phyloP scores from a whole-genome alignment of 2,329 filamentous ascomycete genomes.

The Colletotrichum sp. region DNA sequence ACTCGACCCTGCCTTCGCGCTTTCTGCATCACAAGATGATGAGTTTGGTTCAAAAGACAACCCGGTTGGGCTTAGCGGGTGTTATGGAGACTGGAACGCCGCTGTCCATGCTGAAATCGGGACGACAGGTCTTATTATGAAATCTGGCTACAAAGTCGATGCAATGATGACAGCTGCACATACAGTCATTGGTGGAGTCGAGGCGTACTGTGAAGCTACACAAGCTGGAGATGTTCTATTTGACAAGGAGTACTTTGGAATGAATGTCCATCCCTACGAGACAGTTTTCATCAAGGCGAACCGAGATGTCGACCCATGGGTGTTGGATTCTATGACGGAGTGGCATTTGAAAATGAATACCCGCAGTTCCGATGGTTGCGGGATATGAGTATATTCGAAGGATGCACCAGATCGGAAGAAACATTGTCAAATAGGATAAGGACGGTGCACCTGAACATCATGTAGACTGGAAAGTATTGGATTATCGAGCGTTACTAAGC shows the following conservation, averaged over 20 bases:
- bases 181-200: not conserved
- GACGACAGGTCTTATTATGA: slow-evolving; percentile 30
- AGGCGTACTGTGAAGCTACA: not conserved
- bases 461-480: not conserved
- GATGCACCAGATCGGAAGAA: not conserved
- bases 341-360: slow-evolving; percentile 29
- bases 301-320: slow-evolving; percentile 28
- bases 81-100: slow-evolving; percentile 28
- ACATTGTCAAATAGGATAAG: not conserved
- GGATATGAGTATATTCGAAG: not conserved
- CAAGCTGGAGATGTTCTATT: slow-evolving; percentile 27
- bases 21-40: slow-evolving; percentile 22
- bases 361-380: slow-evolving; percentile 29
- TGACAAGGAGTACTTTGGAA: slow-evolving; percentile 33
- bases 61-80: slow-evolving; percentile 31
- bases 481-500: not conserved
- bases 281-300: slow-evolving; percentile 40
- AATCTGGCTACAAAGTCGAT: slow-evolving; percentile 36
- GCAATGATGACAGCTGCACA: slow-evolving; percentile 36
- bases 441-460: not conserved
- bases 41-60: slow-evolving; percentile 27
- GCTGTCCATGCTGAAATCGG: slow-evolving; percentile 36
- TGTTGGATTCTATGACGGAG: slow-evolving; percentile 31
- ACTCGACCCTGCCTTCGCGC: slow-evolving; percentile 31
- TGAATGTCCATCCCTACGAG: slow-evolving; percentile 41